These are phyloP conservation scores for Cercospora sp. DNA, from an alignment of 2,329 filamentous ascomycete species.

Conservation along the genomic window DNA sequence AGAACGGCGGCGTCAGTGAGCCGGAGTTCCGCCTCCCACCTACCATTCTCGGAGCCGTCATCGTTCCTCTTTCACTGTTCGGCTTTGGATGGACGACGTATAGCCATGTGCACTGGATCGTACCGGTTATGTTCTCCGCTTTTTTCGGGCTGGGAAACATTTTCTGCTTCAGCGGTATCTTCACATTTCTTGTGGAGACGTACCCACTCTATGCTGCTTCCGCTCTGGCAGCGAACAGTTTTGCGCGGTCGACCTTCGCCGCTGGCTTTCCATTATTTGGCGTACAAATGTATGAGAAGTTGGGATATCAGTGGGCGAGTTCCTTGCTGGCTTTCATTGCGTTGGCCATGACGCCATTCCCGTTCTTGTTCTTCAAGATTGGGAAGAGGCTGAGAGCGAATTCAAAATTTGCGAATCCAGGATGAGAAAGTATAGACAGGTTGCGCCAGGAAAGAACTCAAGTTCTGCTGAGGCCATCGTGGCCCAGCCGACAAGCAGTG, in stretches of 20 bases:
- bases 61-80: slow-evolving; percentile 81
- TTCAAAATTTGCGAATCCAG: slow-evolving; percentile 3
- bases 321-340: slow-evolving; percentile 40
- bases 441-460: background rate
- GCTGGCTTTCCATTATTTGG: slow-evolving; percentile 46
- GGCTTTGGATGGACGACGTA: slow-evolving; percentile 30
- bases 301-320: slow-evolving; percentile 55
- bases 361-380: slow-evolving; percentile 5
- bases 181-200: slow-evolving; percentile 27
- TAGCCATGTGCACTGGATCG: slow-evolving; percentile 36
- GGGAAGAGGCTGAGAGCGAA: slow-evolving; percentile 7
- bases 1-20: slow-evolving; percentile 63
- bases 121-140: slow-evolving; percentile 52
- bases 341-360: slow-evolving; percentile 8
- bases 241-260: slow-evolving; percentile 45
- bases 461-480: background rate
- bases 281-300: slow-evolving; percentile 50
- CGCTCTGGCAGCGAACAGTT: slow-evolving; percentile 53
- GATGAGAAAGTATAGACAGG: background rate
- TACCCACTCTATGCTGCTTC: slow-evolving; percentile 53
- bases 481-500: background rate
- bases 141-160: slow-evolving; percentile 49
- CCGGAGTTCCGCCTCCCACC: slow-evolving; percentile 84
- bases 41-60: slow-evolving; percentile 62
- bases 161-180: slow-evolving; percentile 27